Evolutionary conservation across 1,139 yeast species (phyloP), one percentile per base, ranked within the genome.

Genomic region (Candida mesenterica): DNA sequence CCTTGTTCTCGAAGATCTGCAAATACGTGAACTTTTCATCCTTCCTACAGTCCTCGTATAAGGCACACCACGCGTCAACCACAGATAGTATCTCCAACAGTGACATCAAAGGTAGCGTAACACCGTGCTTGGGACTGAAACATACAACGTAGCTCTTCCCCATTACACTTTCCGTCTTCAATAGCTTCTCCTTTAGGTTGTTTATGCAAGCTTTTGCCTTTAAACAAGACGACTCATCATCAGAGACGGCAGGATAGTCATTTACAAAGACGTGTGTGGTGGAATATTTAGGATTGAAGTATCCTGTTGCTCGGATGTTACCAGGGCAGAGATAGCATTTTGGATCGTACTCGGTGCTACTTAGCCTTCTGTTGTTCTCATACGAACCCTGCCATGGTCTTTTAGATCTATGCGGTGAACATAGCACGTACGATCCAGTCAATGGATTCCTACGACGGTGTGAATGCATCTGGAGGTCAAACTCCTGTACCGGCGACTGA

Each of bases 321-420:
- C 88, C 81, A 1, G 92, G 90, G 55, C 92, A 83, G 44, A 83
- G 64, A 59, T 79, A 83, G 57, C 92, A 83, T 43, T 74, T 74
- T 19, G 76, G 75, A 50, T 83, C 92, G 51, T 76, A 81, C 28
- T 54, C 62, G 1, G 85, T 82, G 42, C 74, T 62, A 26, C 57
- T 50, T 15, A 63, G 67, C 36, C 60, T 66, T 37, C 59, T 57
- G 17, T 71, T 59, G 31, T 66, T 69, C 53, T 83, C 90, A 45
- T 78, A 70, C 45, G 82, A 86, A 32, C 90, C 90, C 56, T 80
- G 85, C 92, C 90, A 83, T 15, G 89, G 90, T 46, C 92, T 72
- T 55, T 82, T 81, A 24, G 89, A 78, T 41, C 92, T 66, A 53
- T 83, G 92, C 4, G 92, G 92, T 6, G 89, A 82, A 38, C 85